Base-by-base conservation (phyloP, 805 yeast species). In the Cyberlindnera saturnus region DNA sequence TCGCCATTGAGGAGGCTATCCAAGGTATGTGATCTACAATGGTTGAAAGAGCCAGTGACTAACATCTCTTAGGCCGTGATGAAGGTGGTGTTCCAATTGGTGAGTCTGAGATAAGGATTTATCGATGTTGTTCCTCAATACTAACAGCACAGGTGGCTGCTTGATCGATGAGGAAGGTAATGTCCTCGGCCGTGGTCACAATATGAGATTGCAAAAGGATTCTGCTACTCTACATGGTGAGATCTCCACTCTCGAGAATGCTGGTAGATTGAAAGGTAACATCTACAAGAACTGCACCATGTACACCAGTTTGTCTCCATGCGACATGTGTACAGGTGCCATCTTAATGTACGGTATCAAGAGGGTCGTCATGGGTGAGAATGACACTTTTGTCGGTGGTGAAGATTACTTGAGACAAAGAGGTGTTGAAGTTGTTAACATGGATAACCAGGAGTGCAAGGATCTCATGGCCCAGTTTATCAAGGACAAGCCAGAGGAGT, bases 241-340 rank as follows among this genome's bases (percentile, higher is more conserved):
- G 61, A 93, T 86, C 54, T 75, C 90, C 10, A 81, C 96, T 8
- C 70, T 93, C 46, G 96, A 89, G 58, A 81, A 86, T 49, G 95
- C 96, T 17, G 98, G 98, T 7, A 76, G 98, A 57, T 70, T 93
- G 44, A 81, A 82, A 18, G 97, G 90, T 5, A 71, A 73, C 18
- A 77, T 75, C 15, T 91, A 91, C 69, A 85, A 83, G 57, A 74
- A 81, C 49, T 84, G 96, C 53, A 93, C 98, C n/a, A 54, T 56
- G 57, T 91, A 89, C 66, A 89, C 97, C 28, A 86, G 96, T 0
- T 69, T 91, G 51, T 86, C 96, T 7, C 97, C 98, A 3, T 91
- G 98, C 62, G 75, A 81, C 52, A 91, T 91, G 97, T 91, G 98
- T 62, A 78, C 93, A 5, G 98, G 98, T 17, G 95, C 97, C 6